Evolutionary conservation across 345 rosid species (phyloP), one percentile per base, ranked within the genome.

Genomic region (Eucalyptus fibrosa): DNA sequence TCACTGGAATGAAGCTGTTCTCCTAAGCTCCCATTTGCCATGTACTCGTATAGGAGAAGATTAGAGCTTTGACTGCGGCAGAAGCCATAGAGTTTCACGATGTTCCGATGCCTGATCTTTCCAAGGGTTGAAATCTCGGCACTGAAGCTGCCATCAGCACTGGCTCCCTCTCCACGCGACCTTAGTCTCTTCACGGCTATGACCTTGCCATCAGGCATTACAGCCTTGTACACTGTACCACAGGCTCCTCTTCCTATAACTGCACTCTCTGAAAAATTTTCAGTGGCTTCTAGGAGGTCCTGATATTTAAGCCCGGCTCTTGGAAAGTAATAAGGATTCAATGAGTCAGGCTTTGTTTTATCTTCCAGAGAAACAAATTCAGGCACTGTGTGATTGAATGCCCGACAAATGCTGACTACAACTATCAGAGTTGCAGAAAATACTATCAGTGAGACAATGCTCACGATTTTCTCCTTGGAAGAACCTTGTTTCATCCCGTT

Each of bases 41-140:
- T 93, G 94, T 94, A 94, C 93, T 96, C 96, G 15, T 96, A 96
- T 86, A 96, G 89, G 87, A 96, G 96, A 88, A 96, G 95, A 92
- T 94, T 95, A 26, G 96, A 93, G 90, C 94, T 96, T 90, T 94
- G 97, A 90, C 94, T 95, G 87, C 93, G 91, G 92, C 96, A 96
- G 92, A 96, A 96, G 14, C 98, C 98, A 86, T 93, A 92, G 47
- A 96, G 97, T 92, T 96, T 96, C 93, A 96, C 97, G 8, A 96
- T 96, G 82, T 96, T 96, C 50, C 97, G 90, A 90, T 96, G 98
- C 90, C 97, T 95, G 50, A 96, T 96, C 93, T 94, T 95, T 89
- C 98, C 97, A 13, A 96, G 97, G 15, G 98, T 96, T 72, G 94
- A 92, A 88, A 96, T 95, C 93, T 96, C 98, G 40, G 96, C 95